A percentile compares a stretch with the other conserved stretches of the same genome.
Evolutionary conservation across 2,329 filamentous ascomycete species (phyloP).

Genomic region (Arthrobotrys entomopaga): DNA sequence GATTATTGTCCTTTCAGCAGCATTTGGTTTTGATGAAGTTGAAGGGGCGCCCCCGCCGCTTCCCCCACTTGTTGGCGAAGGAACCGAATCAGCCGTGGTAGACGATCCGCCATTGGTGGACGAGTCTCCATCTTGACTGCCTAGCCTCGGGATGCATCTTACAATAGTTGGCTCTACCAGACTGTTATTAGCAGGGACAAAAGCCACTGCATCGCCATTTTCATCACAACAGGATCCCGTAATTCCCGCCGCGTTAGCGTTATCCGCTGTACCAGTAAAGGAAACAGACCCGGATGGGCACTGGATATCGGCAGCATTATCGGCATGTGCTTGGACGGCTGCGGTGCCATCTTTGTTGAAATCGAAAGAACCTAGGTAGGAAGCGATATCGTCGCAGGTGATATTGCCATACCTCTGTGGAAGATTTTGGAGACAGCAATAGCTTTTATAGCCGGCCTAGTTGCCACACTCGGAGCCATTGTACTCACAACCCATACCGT

Average conservation of each 20-base stretch:
- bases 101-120: not conserved
- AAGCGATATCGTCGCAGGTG: conserved; percentile 3
- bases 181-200: not conserved
- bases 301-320: not conserved
- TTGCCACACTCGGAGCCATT: conserved; percentile 2
- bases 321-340: not conserved
- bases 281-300: not conserved
- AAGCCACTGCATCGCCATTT: conserved; percentile 1
- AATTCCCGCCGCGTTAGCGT: not conserved
- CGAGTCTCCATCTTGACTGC: not conserved
- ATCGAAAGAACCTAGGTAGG: conserved; percentile 1
- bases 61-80: not conserved
- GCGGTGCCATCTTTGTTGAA: conserved; percentile 5
- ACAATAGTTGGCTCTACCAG: not conserved
- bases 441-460: conserved; percentile 10
- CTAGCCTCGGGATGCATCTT: conserved; percentile 17
- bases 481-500: not conserved
- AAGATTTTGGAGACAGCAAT: conserved; percentile 9
- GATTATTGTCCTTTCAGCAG: not conserved
- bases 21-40: not conserved
- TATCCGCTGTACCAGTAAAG: not conserved
- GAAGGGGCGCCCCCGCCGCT: not conserved
- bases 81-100: not conserved
- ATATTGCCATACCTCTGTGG: not conserved
- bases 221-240: not conserved